A percentile compares a stretch with the other conserved stretches of the same genome.
phyloP scores from a whole-genome alignment of 305 asterid genomes.

The Solanum chacoense region DNA sequence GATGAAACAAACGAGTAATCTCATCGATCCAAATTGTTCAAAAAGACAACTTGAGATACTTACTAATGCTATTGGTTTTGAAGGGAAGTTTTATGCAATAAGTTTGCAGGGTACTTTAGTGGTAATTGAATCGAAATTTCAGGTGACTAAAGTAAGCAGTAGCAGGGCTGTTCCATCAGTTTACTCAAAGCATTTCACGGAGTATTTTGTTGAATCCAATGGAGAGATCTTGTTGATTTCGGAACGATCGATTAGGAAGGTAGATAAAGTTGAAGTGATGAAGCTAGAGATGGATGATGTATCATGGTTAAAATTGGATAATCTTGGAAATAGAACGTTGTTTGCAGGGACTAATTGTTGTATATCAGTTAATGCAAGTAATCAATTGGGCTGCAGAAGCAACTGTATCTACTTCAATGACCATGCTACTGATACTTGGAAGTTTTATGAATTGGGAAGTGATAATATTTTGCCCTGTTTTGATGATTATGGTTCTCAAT shows the following conservation, averaged over 20 bases:
- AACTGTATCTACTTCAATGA: conserved; percentile 23
- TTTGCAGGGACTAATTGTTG: conserved; percentile 12
- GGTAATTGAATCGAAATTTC: conserved; percentile 13
- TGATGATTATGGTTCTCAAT: neutral
- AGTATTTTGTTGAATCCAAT: conserved; percentile 24
- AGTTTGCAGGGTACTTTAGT: neutral
- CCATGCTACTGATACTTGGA: neutral
- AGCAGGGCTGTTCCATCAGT: conserved; percentile 23
- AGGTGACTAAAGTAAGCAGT: conserved; percentile 13
- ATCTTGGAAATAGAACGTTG: conserved; percentile 23
- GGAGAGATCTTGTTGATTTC: conserved; percentile 34
- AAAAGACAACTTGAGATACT: neutral
- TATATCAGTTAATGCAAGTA: conserved; percentile 15
- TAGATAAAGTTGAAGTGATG: conserved; percentile 33
- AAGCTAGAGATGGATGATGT: conserved; percentile 17
- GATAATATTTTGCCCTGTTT: neutral
- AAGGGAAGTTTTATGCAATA: neutral
- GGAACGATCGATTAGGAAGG: conserved; percentile 6
- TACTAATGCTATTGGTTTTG: neutral
- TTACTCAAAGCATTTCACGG: conserved; percentile 18
- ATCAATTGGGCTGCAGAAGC: conserved; percentile 15
- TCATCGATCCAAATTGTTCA: neutral
- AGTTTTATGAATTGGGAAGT: neutral
- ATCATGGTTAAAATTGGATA: conserved; percentile 17
- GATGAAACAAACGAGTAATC: neutral